Conservation (phyloP, 2,329 filamentous ascomycete genomes). For the Aspergillus floridensis region DNA sequence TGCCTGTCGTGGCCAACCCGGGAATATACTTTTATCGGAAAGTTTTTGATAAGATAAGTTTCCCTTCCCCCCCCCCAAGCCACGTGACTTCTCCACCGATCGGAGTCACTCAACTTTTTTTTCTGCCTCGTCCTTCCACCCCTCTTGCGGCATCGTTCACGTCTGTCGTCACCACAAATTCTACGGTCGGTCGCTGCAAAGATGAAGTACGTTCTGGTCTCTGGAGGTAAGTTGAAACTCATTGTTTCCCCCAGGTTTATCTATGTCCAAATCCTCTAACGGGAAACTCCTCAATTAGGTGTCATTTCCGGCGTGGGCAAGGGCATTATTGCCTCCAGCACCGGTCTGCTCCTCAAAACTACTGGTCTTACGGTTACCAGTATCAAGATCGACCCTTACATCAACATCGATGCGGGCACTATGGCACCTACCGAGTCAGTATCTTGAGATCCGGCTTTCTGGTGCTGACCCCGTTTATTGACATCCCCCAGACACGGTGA, state of each 20-base stretch:
- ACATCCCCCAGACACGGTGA: conserved; percentile 63
- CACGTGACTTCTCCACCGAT: conserved; percentile 1
- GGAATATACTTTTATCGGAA: not conserved
- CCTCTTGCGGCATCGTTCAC: not conserved
- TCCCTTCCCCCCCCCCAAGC: no score
- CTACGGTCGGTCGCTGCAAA: conserved; percentile 31
- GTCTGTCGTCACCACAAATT: not conserved
- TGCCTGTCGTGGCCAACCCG: not conserved
- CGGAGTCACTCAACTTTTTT: conserved; percentile 1
- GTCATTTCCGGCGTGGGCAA: conserved; percentile 54
- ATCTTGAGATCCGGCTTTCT: conserved; percentile 3
- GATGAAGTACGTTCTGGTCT: conserved; percentile 82
- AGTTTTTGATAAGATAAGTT: not conserved
- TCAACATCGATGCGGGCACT: conserved; percentile 73
- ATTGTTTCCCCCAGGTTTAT: not conserved
- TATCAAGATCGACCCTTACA: conserved; percentile 60
- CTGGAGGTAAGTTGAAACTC: conserved; percentile 59
- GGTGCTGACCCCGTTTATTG: conserved; percentile 2
- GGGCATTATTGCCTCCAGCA: conserved; percentile 63
- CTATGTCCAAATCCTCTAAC: conserved; percentile 10
- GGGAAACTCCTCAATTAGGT: conserved; percentile 27
- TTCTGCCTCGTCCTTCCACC: not conserved
- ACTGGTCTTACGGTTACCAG: conserved; percentile 27
- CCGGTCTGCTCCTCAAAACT: conserved; percentile 32
- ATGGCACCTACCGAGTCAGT: conserved; percentile 47